phyloP scores from a whole-genome alignment of 768 basidiomycete genomes.

The Lactifluus pinguis region DNA sequence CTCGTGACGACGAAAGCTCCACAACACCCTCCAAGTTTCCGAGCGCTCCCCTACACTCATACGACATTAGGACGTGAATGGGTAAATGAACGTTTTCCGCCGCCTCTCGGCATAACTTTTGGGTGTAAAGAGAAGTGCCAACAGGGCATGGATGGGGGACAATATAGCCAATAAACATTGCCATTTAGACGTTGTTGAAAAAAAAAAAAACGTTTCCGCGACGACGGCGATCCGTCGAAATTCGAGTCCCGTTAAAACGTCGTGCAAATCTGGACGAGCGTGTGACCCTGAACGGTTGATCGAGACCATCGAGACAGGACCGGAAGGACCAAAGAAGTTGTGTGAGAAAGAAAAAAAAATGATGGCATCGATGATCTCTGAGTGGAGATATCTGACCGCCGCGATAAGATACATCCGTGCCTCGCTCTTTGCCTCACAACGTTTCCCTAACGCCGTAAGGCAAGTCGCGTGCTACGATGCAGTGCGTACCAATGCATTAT shows the following conservation, averaged over 20 bases:
- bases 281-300: background rate
- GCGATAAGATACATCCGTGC: background rate
- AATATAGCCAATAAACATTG: too few relatives aligned
- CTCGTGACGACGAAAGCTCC: background rate
- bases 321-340: background rate
- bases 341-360: background rate
- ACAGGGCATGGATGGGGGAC: too few relatives aligned
- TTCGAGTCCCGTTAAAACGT: background rate
- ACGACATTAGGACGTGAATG: background rate
- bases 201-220: background rate
- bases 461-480: background rate
- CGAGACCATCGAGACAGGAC: background rate
- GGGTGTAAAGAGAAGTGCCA: too few relatives aligned
- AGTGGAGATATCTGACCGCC: too few relatives aligned
- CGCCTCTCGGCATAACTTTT: background rate
- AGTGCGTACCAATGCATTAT: background rate
- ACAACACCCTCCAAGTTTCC: background rate
- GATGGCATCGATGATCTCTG: conserved; percentile 1
- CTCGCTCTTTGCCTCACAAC: background rate
- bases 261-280: too few relatives aligned
- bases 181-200: background rate
- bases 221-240: background rate
- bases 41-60: background rate
- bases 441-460: background rate
- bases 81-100: background rate